These are phyloP conservation scores for Spathaspora girioi DNA, from an alignment of 805 yeast genomes.

Conservation along the genomic window DNA sequence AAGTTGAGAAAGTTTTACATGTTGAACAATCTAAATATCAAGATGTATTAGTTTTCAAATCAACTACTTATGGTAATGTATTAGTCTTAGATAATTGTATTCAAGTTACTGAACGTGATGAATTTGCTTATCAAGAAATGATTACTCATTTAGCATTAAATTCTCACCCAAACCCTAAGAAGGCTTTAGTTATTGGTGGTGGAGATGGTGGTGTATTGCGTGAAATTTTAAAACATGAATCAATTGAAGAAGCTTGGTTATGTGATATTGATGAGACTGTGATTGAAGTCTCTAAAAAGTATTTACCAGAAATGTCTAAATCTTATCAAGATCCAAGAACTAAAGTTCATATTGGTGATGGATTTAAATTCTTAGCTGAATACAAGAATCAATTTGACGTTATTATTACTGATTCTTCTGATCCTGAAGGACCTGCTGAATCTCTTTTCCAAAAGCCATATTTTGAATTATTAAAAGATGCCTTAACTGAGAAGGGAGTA, in stretches of 20 bases:
- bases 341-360: slow-evolving; percentile 89
- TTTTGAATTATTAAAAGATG: slow-evolving; percentile 77
- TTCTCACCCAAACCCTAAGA: slow-evolving; percentile 92
- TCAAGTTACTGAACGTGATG: slow-evolving; percentile 96
- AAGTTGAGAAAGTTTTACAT: slow-evolving; percentile 82
- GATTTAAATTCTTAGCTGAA: slow-evolving; percentile 90
- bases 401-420: slow-evolving; percentile 94
- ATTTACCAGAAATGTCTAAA: slow-evolving; percentile 81
- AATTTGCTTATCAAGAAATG: slow-evolving; percentile 98
- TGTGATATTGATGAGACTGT: slow-evolving; percentile 97
- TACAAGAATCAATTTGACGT: slow-evolving; percentile 86
- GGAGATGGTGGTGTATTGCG: slow-evolving; percentile 99
- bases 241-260: slow-evolving; percentile 83
- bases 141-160: slow-evolving; percentile 89
- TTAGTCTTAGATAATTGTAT: slow-evolving; percentile 91
- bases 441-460: slow-evolving; percentile 88
- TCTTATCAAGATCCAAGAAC: slow-evolving; percentile 87
- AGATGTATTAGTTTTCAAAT: slow-evolving; percentile 89
- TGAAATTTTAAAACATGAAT: slow-evolving; percentile 85
- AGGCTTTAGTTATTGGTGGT: slow-evolving; percentile 93
- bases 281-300: slow-evolving; percentile 79
- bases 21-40: slow-evolving; percentile 86
- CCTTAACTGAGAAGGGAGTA: slow-evolving; percentile 91
- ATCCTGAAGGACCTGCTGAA: slow-evolving; percentile 98
- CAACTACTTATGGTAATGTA: slow-evolving; percentile 92